Percentiles rank a stretch among this genome's conserved stretches.
Conservation (phyloP, 177 flowering plant genomes). For the Tripterygium wilfordii region DNA sequence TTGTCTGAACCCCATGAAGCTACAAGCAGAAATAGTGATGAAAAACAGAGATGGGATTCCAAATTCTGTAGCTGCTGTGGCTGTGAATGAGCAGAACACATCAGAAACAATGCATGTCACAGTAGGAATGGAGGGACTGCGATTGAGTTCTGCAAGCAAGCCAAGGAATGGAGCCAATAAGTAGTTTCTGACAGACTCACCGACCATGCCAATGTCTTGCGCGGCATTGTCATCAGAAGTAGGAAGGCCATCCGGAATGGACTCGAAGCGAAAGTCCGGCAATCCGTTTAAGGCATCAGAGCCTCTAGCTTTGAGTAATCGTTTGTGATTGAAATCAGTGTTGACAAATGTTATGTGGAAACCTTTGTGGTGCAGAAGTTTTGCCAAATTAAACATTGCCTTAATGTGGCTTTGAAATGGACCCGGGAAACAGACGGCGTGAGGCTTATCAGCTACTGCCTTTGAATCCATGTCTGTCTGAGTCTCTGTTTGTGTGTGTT, state of each 20-base stretch:
- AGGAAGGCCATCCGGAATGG: slow-evolving; percentile 8
- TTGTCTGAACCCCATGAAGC: background rate
- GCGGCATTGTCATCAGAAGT: slow-evolving; percentile 1
- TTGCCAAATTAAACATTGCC: slow-evolving; percentile 15
- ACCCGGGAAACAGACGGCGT: slow-evolving; percentile 13
- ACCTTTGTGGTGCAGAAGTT: slow-evolving; percentile 14
- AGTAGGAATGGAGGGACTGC: background rate
- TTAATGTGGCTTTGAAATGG: slow-evolving; percentile 26
- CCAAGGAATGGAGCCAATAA: background rate
- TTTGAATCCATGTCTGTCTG: background rate
- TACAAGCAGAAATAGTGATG: background rate
- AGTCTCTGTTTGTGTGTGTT: background rate
- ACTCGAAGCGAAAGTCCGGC: background rate
- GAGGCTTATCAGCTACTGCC: slow-evolving; percentile 1
- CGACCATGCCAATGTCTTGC: background rate
- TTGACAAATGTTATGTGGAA: background rate
- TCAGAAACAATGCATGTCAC: background rate
- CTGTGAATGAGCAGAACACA: background rate
- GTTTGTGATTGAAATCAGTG: slow-evolving; percentile 2
- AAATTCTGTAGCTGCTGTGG: background rate
- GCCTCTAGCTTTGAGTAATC: background rate
- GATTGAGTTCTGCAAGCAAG: background rate
- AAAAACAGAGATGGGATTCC: background rate
- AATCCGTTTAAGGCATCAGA: background rate
- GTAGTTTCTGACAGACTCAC: background rate